Base-by-base conservation (phyloP, 495 filamentous ascomycete species). In the Penicillium psychrofluorescens region DNA sequence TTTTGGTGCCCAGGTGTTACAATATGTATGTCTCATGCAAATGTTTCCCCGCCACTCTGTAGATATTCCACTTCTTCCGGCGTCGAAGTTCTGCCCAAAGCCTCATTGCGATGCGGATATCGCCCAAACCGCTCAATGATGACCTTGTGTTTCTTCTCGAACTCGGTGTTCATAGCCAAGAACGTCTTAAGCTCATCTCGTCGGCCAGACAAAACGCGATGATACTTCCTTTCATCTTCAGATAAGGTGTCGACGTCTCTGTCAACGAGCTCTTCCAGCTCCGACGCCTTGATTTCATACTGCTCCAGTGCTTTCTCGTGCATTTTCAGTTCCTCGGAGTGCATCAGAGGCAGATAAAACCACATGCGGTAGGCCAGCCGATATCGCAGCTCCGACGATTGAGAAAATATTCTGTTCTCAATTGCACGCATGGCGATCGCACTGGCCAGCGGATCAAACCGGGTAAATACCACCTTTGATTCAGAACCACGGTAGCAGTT, bases 331-430 rank as follows among this genome's bases (percentile, higher is more conserved):
- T 51, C 43, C 45, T 64, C 63, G 7, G 56, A 59, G 35, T 66
- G 61, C 63, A 66, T 62, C 4, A 66, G 38, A 0, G 63, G 63
- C 29, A 66, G 34, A 31, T 60, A 48, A 38, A 66, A 66, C 63
- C 63, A 66, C 27, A 50, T 33, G 2, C 63, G 52, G 22, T 57
- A 52, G 7, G 58, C 47, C 2, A 66, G 40, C 8, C 54, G 59
- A 27, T 60, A 62, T 31, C 51, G 50, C 10, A 60, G 38, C 22
- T 54, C 43, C 1, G 61, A 41, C 2, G 41, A 51, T 27, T 39
- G 46, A 4, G 27, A 49, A 1, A 51, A 50, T 6, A 66, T 44
- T 0, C 40, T 48, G 2, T 34, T 22, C 11, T 48, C 38, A 11
- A 63, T 41, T 1, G 58, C 62, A 7, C 42, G 44, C 0, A 58